Percentiles rank a stretch among this genome's conserved stretches.
Evolutionary conservation across 495 filamentous ascomycete genomes (phyloP).

Genomic region (Staphylotrichum tortipilum): DNA sequence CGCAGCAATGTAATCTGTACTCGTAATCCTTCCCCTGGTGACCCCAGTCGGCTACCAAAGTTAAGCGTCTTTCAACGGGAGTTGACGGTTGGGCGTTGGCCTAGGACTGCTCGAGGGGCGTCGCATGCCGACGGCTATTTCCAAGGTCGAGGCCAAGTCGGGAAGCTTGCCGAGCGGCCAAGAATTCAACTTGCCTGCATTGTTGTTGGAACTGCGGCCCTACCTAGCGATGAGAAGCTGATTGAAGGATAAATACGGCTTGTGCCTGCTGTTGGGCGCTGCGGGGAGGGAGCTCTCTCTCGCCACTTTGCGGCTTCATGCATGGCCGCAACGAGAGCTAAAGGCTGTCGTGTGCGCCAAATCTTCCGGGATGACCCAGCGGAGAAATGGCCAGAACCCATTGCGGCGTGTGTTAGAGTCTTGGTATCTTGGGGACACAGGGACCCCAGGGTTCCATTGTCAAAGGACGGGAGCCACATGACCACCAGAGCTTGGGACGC

Average conservation of each 20-base stretch:
- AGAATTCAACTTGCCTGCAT: neutral
- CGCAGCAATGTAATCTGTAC: too few species aligned
- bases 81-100: too few species aligned
- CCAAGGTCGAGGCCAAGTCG: neutral
- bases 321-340: neutral
- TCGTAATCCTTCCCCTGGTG: neutral
- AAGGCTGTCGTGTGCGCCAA: too few species aligned
- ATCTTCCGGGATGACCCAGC: too few species aligned
- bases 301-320: constrained; percentile 15
- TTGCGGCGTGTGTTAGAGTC: too few species aligned
- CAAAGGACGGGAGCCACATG: too few species aligned
- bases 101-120: neutral
- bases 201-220: neutral
- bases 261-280: constrained; percentile 2
- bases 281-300: neutral
- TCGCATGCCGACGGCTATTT: constrained; percentile 3
- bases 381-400: too few species aligned
- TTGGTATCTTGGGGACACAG: too few species aligned
- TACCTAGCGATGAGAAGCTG: neutral
- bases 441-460: too few species aligned
- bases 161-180: neutral
- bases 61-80: too few species aligned
- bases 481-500: too few species aligned
- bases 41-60: neutral
- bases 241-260: constrained; percentile 7